A percentile compares a stretch with the other conserved stretches of the same genome.
phyloP scores from a whole-genome alignment of 495 filamentous ascomycete genomes.

The Neurospora sp. region DNA sequence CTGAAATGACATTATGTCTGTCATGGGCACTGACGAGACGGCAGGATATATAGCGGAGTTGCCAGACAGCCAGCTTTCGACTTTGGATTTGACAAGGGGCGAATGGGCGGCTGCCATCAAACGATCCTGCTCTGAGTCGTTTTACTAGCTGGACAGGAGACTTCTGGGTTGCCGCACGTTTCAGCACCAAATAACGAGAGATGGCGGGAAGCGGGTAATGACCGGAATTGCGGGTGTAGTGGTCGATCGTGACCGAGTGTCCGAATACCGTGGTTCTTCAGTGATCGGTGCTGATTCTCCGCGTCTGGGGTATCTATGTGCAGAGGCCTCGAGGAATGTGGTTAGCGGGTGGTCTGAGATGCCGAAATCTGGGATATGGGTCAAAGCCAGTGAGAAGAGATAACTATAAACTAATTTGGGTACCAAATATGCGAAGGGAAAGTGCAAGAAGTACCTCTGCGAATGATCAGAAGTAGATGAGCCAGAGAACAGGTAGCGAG shows the following conservation, averaged over 20 bases:
- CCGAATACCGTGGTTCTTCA: neutral
- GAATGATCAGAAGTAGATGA: slow-evolving; percentile 9
- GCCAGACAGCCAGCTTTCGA: slow-evolving; percentile 21
- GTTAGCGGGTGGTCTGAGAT: neutral
- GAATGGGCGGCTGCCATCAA: slow-evolving; percentile 28
- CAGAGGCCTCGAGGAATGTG: neutral
- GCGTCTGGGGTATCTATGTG: neutral
- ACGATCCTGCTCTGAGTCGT: slow-evolving; percentile 11
- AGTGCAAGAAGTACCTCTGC: neutral
- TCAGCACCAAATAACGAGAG: slow-evolving; percentile 13
- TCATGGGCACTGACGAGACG: slow-evolving; percentile 28
- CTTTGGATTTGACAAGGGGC: slow-evolving; percentile 21
- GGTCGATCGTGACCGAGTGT: neutral
- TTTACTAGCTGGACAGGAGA: slow-evolving; percentile 7
- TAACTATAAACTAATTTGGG: slow-evolving; percentile 5
- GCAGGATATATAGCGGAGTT: slow-evolving; percentile 23
- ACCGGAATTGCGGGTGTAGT: slow-evolving; percentile 17
- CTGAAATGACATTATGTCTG: slow-evolving; percentile 44
- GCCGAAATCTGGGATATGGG: neutral
- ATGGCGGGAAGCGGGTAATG: slow-evolving; percentile 13
- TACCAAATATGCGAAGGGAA: slow-evolving; percentile 7
- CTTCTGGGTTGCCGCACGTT: slow-evolving; percentile 5
- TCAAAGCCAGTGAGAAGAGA: slow-evolving; percentile 5
- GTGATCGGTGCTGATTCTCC: neutral
- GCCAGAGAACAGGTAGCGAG: slow-evolving; percentile 18